phyloP scores from a whole-genome alignment of 1,139 yeast genomes.

The Candida gigantensis region DNA sequence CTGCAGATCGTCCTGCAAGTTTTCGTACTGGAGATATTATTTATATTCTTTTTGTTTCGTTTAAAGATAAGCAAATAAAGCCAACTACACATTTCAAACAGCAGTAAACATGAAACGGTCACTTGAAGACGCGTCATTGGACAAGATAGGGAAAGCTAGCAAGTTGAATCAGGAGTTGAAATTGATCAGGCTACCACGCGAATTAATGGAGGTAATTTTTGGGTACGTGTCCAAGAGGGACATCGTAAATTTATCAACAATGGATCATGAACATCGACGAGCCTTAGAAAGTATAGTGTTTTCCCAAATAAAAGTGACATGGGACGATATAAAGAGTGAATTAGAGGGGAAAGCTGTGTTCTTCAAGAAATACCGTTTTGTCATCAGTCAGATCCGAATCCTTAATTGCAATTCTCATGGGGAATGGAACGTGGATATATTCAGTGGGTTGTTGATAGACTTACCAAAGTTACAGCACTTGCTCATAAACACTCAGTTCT shows the following conservation, averaged over 20 bases:
- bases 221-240: conserved; percentile 15
- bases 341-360: conserved; percentile 6
- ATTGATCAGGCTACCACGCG: not conserved
- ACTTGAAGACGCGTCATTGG: not conserved
- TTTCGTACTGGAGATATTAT: too few relatives aligned
- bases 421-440: conserved; percentile 43
- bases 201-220: not conserved
- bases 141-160: not conserved
- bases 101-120: not conserved
- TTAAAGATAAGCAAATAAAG: too few relatives aligned
- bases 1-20: too few relatives aligned
- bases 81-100: too few relatives aligned
- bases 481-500: conserved; percentile 34
- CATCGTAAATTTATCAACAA: conserved; percentile 24
- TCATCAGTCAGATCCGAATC: conserved; percentile 27
- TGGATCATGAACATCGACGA: conserved; percentile 22
- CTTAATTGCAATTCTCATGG: conserved; percentile 39
- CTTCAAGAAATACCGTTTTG: conserved; percentile 12
- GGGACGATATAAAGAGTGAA: conserved; percentile 30
- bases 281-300: conserved; percentile 25
- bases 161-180: not conserved
- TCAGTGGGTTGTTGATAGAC: conserved; percentile 20
- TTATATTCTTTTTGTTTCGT: too few relatives aligned
- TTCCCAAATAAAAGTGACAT: conserved; percentile 26
- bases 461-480: conserved; percentile 27